Percentiles rank a stretch among this genome's conserved stretches.
Conservation (phyloP, 129 eudicot genomes). For the Flaveria ramosissima region DNA sequence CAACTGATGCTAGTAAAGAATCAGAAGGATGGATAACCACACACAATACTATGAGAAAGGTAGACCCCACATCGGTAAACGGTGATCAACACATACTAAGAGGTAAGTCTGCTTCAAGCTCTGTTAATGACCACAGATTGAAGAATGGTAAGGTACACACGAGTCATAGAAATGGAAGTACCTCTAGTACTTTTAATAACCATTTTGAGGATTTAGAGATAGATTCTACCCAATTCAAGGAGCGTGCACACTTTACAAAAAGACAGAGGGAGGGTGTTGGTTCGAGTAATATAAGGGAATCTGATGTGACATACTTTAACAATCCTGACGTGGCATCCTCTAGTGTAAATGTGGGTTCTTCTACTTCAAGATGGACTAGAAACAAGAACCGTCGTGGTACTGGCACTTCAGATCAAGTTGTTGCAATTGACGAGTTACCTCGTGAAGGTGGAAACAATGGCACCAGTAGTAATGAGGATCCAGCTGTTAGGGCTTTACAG, state of each 20-base stretch:
- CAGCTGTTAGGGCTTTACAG: conserved; percentile 64
- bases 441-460: conserved; percentile 42
- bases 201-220: conserved; percentile 37
- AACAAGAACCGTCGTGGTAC: conserved; percentile 34
- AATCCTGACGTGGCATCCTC: conserved; percentile 42
- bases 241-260: conserved; percentile 43
- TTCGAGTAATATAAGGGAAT: conserved; percentile 44
- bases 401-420: conserved; percentile 33
- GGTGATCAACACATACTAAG: conserved; percentile 28
- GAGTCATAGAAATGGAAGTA: conserved; percentile 35
- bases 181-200: conserved; percentile 22
- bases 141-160: conserved; percentile 26
- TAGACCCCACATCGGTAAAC: conserved; percentile 29
- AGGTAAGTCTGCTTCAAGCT: conserved; percentile 34
- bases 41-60: conserved; percentile 39
- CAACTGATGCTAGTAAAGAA: conserved; percentile 38
- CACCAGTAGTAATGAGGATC: conserved; percentile 37
- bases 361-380: conserved; percentile 44
- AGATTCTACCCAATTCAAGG: conserved; percentile 32
- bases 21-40: conserved; percentile 69
- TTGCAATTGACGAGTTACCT: conserved; percentile 53
- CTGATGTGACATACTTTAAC: conserved; percentile 43
- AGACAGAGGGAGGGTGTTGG: conserved; percentile 64
- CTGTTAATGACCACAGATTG: conserved; percentile 29
- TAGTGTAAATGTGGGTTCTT: conserved; percentile 43